These are phyloP conservation scores for Tolypocladium paradoxum DNA, from an alignment of 2,329 filamentous ascomycete genomes.

Conservation along the genomic window DNA sequence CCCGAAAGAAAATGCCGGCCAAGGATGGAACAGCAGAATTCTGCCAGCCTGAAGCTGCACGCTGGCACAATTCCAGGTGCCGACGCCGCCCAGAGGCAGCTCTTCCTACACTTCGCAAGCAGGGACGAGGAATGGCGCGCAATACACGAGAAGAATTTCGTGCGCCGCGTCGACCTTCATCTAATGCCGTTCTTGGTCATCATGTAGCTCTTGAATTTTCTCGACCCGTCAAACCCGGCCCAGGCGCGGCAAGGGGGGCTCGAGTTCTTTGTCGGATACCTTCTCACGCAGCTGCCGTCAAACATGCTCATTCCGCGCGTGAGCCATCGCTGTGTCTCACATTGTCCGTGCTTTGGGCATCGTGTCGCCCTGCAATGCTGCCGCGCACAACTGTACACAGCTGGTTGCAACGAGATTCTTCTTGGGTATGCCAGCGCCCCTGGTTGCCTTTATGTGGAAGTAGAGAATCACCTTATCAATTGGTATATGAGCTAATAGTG, in stretches of 20 bases:
- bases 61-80: not conserved
- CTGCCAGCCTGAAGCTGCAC: not conserved
- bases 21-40: not conserved
- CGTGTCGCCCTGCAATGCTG: conserved; percentile 35
- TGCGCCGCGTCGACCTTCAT: conserved; percentile 40
- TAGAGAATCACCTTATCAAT: too few relatives aligned
- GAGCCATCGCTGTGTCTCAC: conserved; percentile 43
- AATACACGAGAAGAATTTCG: conserved; percentile 18
- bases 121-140: conserved; percentile 9
- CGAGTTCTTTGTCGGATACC: conserved; percentile 52
- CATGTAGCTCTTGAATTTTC: conserved; percentile 46
- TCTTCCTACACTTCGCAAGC: conserved; percentile 5
- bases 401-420: conserved; percentile 37
- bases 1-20: too few relatives aligned
- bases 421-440: conserved; percentile 14
- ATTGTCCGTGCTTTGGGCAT: conserved; percentile 30
- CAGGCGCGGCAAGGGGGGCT: conserved; percentile 43
- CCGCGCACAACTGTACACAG: conserved; percentile 27
- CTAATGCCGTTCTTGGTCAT: conserved; percentile 42
- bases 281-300: conserved; percentile 51
- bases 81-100: not conserved
- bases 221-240: conserved; percentile 41
- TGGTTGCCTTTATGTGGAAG: too few relatives aligned
- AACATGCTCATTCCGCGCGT: conserved; percentile 46
- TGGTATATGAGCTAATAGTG: not conserved